Evolutionary conservation across 2,329 filamentous ascomycete genomes (phyloP).

Genomic region (Fusarium denticulatum): DNA sequence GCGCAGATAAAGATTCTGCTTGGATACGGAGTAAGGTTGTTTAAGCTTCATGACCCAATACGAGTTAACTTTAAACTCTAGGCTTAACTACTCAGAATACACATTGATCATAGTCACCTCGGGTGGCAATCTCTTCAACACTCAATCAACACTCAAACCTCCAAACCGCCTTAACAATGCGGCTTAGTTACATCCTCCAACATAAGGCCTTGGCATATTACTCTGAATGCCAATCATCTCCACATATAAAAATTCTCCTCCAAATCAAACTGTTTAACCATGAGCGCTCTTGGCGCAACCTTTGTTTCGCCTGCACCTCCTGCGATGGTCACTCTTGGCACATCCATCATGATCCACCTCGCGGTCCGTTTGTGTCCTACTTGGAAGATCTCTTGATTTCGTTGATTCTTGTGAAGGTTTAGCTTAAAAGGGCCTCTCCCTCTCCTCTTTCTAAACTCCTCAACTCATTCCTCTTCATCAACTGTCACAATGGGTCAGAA

Average conservation of each 20-base stretch:
- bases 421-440: conserved; percentile 5
- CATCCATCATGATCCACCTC: conserved; percentile 5
- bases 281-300: not conserved
- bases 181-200: not conserved
- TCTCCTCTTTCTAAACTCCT: rapidly evolving
- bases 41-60: no score
- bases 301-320: not conserved
- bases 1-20: no score
- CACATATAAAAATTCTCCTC: conserved; percentile 19
- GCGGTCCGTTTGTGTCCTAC: not conserved
- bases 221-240: not conserved
- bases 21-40: not conserved
- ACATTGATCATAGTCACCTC: no score
- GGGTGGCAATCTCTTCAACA: not conserved
- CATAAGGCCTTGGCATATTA: not conserved
- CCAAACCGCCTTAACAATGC: not conserved
- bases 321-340: conserved; percentile 8
- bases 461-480: not conserved
- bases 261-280: conserved; percentile 9
- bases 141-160: not conserved
- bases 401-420: not conserved
- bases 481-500: conserved; percentile 24
- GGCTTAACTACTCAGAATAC: no score
- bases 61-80: no score
- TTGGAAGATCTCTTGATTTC: not conserved